phyloP scores from a whole-genome alignment of 305 asterid species.

The Withania somnifera region DNA sequence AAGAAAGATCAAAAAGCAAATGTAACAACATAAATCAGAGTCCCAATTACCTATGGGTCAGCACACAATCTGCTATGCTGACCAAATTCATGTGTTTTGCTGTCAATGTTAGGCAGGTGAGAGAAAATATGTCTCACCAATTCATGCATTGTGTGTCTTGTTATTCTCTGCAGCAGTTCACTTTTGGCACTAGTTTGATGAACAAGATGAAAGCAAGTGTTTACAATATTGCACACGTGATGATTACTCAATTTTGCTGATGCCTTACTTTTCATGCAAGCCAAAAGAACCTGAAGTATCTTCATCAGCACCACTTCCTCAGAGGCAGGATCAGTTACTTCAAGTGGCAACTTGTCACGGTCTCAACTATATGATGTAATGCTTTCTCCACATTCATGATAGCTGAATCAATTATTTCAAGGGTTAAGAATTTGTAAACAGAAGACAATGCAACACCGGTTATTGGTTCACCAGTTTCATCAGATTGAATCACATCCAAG shows the following conservation, averaged over 20 bases:
- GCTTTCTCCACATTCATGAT: conserved; percentile 77
- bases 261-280: conserved; percentile 91
- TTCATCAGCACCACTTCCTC: conserved; percentile 97
- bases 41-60: conserved; percentile 42
- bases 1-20: background rate
- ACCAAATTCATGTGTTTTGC: conserved; percentile 11
- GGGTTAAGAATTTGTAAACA: conserved; percentile 73
- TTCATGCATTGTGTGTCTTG: conserved; percentile 96
- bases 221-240: conserved; percentile 85
- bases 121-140: conserved; percentile 75
- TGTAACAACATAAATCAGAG: too few species aligned
- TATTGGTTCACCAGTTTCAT: conserved; percentile 96
- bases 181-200: conserved; percentile 95
- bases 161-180: conserved; percentile 81
- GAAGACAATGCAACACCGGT: conserved; percentile 95
- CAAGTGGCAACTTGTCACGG: conserved; percentile 96
- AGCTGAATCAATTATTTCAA: conserved; percentile 66
- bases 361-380: conserved; percentile 76
- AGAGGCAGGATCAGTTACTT: conserved; percentile 98
- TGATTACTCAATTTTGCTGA: conserved; percentile 70
- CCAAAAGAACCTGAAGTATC: conserved; percentile 97
- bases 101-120: conserved; percentile 56
- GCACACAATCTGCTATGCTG: conserved; percentile 8
- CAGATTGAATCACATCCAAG: conserved; percentile 86
- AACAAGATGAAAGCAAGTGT: conserved; percentile 82